phyloP scores from a whole-genome alignment of 2,329 filamentous ascomycete species.

The Diaporthe eres region DNA sequence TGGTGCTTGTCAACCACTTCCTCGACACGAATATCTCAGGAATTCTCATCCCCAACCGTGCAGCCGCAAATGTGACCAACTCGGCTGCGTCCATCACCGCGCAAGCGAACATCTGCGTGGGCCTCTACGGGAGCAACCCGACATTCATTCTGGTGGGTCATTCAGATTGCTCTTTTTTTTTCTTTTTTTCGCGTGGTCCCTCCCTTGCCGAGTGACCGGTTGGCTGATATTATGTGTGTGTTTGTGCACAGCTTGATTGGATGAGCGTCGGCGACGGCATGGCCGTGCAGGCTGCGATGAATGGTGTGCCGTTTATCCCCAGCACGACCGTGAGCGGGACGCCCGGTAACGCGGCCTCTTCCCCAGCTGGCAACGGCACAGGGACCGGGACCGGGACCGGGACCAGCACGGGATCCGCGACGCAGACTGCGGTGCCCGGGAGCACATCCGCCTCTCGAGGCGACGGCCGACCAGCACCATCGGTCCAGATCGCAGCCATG shows the following conservation, averaged over 20 bases:
- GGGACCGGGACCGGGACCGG: not conserved
- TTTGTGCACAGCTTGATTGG: slow-evolving; percentile 35
- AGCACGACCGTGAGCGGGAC: slow-evolving; percentile 5
- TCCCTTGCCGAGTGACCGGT: not conserved
- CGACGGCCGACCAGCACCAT: not conserved
- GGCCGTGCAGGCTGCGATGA: slow-evolving; percentile 37
- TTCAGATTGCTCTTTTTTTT: too few species aligned
- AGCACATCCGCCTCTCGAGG: not conserved
- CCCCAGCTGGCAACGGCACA: not conserved
- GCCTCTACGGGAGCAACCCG: slow-evolving; percentile 50
- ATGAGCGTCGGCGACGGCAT: slow-evolving; percentile 39
- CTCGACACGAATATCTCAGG: slow-evolving; percentile 62
- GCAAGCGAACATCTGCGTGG: slow-evolving; percentile 53
- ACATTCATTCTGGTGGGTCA: slow-evolving; percentile 52
- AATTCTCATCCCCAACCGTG: slow-evolving; percentile 48
- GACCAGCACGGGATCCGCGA: not conserved
- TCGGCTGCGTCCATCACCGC: slow-evolving; percentile 63
- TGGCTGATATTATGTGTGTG: not conserved
- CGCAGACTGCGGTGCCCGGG: not conserved
- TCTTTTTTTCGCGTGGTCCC: too few species aligned
- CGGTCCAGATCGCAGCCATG: slow-evolving; percentile 4
- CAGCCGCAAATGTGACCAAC: slow-evolving; percentile 58
- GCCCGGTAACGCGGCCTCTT: not conserved
- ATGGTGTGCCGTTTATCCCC: slow-evolving; percentile 24
- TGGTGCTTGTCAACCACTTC: slow-evolving; percentile 75